A percentile compares a stretch with the other conserved stretches of the same genome.
Conservation (phyloP, 2,329 filamentous ascomycete species). For the Xylogone sp. region DNA sequence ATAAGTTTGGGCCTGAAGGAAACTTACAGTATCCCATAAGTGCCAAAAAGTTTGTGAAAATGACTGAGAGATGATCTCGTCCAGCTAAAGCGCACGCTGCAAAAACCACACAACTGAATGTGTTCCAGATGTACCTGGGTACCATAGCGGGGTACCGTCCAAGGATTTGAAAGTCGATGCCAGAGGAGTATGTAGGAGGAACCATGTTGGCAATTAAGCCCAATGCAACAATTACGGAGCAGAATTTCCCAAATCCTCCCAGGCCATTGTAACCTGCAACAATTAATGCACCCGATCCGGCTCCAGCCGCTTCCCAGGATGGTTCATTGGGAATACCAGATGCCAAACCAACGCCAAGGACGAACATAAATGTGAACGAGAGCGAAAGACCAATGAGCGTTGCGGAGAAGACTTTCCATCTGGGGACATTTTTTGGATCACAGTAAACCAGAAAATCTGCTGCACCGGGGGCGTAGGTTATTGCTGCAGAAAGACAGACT, state of each 20-base stretch:
- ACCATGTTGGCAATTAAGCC: constrained; percentile 64
- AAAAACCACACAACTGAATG: constrained; percentile 56
- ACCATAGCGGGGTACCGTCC: constrained; percentile 53
- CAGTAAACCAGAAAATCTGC: constrained; percentile 67
- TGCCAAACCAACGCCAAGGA: constrained; percentile 59
- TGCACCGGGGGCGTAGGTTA: constrained; percentile 60
- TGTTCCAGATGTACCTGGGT: constrained; percentile 63
- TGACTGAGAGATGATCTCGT: constrained; percentile 53
- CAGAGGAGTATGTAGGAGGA: constrained; percentile 59
- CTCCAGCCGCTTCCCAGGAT: constrained; percentile 54
- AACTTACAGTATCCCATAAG: constrained; percentile 64
- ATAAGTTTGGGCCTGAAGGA: background rate
- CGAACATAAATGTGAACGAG: constrained; percentile 57
- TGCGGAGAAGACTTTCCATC: constrained; percentile 49
- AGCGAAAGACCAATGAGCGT: constrained; percentile 52
- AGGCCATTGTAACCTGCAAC: constrained; percentile 58
- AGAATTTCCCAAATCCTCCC: constrained; percentile 62
- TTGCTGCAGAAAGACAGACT: constrained; percentile 59
- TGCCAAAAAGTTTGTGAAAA: constrained; percentile 67
- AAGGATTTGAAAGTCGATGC: constrained; percentile 66
- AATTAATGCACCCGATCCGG: constrained; percentile 61
- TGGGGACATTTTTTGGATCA: constrained; percentile 41
- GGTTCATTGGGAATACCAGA: constrained; percentile 49
- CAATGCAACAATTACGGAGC: constrained; percentile 59
- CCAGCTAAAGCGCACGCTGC: constrained; percentile 62